phyloP scores from a whole-genome alignment of 257 asterid species.

The Cynanchum wilfordii region DNA sequence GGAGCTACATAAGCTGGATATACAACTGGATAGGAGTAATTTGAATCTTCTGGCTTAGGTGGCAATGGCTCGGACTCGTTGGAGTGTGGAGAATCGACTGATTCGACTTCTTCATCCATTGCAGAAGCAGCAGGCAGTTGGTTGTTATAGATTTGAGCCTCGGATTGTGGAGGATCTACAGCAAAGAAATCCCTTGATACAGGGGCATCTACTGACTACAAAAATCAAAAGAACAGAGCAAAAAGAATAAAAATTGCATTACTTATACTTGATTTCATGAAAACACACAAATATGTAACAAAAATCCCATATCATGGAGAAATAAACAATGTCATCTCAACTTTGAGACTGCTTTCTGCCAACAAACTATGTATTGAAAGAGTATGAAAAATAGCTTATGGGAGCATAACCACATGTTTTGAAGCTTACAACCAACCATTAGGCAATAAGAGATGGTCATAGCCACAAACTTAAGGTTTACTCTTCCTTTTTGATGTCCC shows the following conservation, averaged over 20 bases:
- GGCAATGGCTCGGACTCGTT: constrained; percentile 42
- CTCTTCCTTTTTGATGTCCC: no score
- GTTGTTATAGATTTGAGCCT: constrained; percentile 46
- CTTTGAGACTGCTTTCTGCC: not conserved
- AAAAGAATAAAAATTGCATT: not conserved
- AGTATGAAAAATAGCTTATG: not conserved
- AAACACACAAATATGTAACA: not conserved
- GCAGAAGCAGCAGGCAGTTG: constrained; percentile 36
- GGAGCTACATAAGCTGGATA: constrained; percentile 86
- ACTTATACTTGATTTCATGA: not conserved
- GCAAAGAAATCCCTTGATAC: constrained; percentile 57
- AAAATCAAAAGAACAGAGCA: constrained; percentile 12
- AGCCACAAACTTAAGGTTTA: no score
- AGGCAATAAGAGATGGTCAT: not conserved
- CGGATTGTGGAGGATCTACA: constrained; percentile 45
- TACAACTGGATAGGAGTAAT: constrained; percentile 57
- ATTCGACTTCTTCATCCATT: constrained; percentile 76
- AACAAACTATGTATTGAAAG: not conserved
- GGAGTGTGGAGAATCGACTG: constrained; percentile 77
- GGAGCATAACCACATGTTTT: not conserved
- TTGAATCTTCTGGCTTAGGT: constrained; percentile 48
- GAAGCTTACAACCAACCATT: no score
- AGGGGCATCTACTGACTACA: constrained; percentile 59
- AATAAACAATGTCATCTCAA: not conserved
- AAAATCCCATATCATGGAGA: not conserved